Base-by-base conservation (phyloP, 345 rosid genomes). In the Eucalyptus coolabah region DNA sequence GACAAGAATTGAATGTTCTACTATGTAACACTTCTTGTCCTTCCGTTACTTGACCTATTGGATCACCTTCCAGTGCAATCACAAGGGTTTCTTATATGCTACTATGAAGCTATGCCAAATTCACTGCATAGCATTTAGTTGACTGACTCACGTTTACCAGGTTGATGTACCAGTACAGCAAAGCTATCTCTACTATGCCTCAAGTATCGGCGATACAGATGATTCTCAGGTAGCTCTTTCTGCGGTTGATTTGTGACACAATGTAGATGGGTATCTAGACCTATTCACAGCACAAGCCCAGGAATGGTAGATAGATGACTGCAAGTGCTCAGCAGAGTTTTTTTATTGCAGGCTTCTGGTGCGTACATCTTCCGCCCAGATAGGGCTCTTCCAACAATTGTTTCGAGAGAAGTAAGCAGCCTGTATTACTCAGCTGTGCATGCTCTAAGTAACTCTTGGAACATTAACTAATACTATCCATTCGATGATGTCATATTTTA, bases 331-430 rank as follows among this genome's bases (percentile, higher is more conserved):
- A 42, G 44, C 44, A 42, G 44, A 42, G 44, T 50, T 16, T 45
- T 86, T n/a, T 50, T 49, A 47, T 87, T 90, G 87, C 95, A 96
- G 94, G 65, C 91, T 89, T 96, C 98, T 3, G 96, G 98, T 91
- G 99, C 98, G 34, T 97, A 96, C 91, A 95, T 97, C 86, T 97
- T 97, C 91, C 94, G 97, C 88, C 99, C 99, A 42, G 89, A 93
- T 89, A 93, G 91, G 23, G 63, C 93, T 72, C 88, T 89, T 54
- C 93, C 97, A 88, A 90, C 50, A 28, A 54, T 93, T 40, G 92
- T 93, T 91, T 92, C 96, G 34, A 90, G 93, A 93, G 90, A 94
- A 59, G 97, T 95, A 90, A 92, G 94, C 80, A 88, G 47, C 85
- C 28, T 19, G 32, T 88, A 30, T 86, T 28, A 40, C 54, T 32